These are phyloP conservation scores for Raffaelea ambrosiae DNA, from an alignment of 2,329 filamentous ascomycete species.

Conservation along the genomic window DNA sequence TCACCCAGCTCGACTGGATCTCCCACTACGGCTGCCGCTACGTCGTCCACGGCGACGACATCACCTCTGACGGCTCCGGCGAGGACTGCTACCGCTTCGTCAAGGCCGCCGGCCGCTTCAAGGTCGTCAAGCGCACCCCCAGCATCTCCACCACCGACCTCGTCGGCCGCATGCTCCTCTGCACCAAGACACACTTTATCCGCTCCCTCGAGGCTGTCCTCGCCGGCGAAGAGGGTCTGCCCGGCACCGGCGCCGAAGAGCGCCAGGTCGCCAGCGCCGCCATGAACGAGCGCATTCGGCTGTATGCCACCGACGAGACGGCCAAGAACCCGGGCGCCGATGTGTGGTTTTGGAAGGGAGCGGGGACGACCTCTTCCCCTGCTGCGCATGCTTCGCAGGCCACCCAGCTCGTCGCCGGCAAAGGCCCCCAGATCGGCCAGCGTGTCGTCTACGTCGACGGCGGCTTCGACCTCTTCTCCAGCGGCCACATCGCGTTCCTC, in stretches of 20 bases:
- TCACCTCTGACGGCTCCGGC: conserved; percentile 67
- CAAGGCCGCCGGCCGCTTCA: conserved; percentile 87
- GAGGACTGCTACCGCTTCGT: conserved; percentile 98
- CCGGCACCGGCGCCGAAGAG: conserved; percentile 55
- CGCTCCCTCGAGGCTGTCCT: conserved; percentile 64
- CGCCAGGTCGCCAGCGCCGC: conserved; percentile 51
- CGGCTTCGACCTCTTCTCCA: conserved; percentile 93
- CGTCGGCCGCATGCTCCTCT: conserved; percentile 95
- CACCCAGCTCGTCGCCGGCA: conserved; percentile 55
- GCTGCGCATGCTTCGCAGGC: conserved; percentile 53
- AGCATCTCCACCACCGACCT: conserved; percentile 96
- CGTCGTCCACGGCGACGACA: conserved; percentile 34
- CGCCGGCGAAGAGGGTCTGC: conserved; percentile 61
- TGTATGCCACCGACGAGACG: conserved; percentile 82
- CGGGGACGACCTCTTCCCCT: conserved; percentile 31
- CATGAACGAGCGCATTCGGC: conserved; percentile 68
- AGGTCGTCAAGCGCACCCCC: conserved; percentile 92
- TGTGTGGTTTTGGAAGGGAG: conserved; percentile 70
- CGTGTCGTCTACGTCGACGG: conserved; percentile 91
- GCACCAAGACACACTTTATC: conserved; percentile 91
- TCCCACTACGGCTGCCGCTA: conserved; percentile 91
- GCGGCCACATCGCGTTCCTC: conserved; percentile 93
- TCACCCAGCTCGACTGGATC: conserved; percentile 89
- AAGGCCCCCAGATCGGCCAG: conserved; percentile 67
- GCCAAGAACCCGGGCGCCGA: conserved; percentile 70